Conservation (phyloP, 805 yeast genomes). For the Nakazawaea ernobii region DNA sequence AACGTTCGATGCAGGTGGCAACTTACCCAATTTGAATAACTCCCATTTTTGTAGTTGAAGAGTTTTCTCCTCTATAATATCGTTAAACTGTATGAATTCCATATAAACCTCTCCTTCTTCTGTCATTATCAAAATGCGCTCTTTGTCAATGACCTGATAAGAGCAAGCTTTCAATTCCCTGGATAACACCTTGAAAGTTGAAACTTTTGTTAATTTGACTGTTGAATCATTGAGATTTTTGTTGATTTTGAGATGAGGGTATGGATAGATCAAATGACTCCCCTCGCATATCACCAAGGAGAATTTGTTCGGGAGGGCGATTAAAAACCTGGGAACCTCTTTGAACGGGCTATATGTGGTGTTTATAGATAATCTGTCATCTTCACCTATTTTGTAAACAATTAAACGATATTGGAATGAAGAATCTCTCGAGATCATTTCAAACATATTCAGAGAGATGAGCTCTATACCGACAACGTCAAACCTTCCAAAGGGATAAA, state of each 20-base stretch:
- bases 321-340: not conserved
- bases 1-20: not conserved
- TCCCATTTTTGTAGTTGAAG: not conserved
- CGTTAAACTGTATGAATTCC: not conserved
- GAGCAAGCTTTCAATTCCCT: not conserved
- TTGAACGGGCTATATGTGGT: conserved; percentile 3
- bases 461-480: not conserved
- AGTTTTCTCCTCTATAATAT: not conserved
- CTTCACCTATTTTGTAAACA: not conserved
- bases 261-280: conserved; percentile 4
- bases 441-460: not conserved
- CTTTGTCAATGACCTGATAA: not conserved
- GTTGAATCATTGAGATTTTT: not conserved
- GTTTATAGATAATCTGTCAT: not conserved
- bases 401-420: not conserved
- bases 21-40: not conserved
- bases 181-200: not conserved
- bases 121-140: not conserved
- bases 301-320: not conserved
- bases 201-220: conserved; percentile 6
- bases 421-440: conserved; percentile 1
- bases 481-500: not conserved
- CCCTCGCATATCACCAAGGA: conserved; percentile 3
- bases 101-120: conserved; percentile 1
- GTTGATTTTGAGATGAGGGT: not conserved